Evolutionary conservation across 139 green algal species (phyloP).

Genomic region (Diplosphaera chodatii): DNA sequence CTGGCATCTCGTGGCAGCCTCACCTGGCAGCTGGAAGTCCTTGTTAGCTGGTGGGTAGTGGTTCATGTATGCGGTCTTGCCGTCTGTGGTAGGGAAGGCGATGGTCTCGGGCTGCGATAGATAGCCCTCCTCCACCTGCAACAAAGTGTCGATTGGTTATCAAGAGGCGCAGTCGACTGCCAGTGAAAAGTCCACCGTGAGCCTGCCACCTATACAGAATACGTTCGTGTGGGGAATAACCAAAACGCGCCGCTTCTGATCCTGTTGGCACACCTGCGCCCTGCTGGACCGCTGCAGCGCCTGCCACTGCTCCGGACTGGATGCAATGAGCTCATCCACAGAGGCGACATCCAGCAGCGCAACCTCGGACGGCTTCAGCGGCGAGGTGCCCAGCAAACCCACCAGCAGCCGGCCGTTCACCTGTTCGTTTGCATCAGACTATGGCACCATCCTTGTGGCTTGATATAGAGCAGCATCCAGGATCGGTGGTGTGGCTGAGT

Average conservation of each 20-base stretch:
- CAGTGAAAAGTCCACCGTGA: no score
- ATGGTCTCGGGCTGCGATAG: conserved; percentile 43
- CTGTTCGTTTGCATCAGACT: no score
- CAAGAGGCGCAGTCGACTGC: no score
- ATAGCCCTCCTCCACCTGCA: conserved; percentile 36
- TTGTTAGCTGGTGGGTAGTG: conserved; percentile 60
- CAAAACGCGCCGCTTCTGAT: no score
- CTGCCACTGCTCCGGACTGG: conserved; percentile 23
- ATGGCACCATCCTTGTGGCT: no score
- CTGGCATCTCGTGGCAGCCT: no score
- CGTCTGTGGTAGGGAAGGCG: conserved; percentile 51
- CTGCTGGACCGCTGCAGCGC: conserved; percentile 12
- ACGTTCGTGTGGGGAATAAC: no score
- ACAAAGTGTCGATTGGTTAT: no score
- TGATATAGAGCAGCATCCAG: no score
- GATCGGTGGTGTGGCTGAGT: no score
- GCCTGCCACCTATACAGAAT: no score
- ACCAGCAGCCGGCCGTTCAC: conserved; percentile 16
- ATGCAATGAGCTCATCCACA: conserved; percentile 20
- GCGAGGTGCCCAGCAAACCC: conserved; percentile 14
- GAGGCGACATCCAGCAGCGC: conserved; percentile 25
- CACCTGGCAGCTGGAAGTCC: conserved; percentile 27
- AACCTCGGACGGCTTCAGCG: conserved; percentile 24
- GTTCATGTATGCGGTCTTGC: conserved; percentile 48
- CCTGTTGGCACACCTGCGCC: neutral